These are phyloP conservation scores for Xylaria sp. DNA, from an alignment of 2,329 filamentous ascomycete species.

Conservation along the genomic window DNA sequence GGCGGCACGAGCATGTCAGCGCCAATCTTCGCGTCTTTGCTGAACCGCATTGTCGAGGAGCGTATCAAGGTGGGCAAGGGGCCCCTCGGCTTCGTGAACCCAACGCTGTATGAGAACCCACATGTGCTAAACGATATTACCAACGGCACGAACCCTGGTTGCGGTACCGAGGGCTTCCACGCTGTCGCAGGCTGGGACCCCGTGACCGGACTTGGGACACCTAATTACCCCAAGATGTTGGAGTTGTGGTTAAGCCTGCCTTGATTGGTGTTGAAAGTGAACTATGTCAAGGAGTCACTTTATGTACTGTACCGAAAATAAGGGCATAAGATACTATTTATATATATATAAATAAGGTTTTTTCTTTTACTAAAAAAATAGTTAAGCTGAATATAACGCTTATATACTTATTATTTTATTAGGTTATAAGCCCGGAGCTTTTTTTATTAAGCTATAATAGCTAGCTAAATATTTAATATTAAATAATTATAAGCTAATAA, in stretches of 20 bases:
- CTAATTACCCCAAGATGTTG: conserved; percentile 29
- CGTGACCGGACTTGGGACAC: conserved; percentile 34
- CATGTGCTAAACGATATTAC: conserved; percentile 54
- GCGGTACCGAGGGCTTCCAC: conserved; percentile 54
- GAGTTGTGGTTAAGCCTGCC: conserved; percentile 22
- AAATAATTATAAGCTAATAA: too few relatives aligned
- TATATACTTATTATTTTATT: too few relatives aligned
- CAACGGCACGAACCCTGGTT: conserved; percentile 52
- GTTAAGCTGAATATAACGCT: too few relatives aligned
- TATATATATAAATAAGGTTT: too few relatives aligned
- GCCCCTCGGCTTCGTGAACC: conserved; percentile 64
- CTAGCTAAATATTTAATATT: too few relatives aligned
- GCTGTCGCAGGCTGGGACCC: conserved; percentile 55
- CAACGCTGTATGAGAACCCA: conserved; percentile 58
- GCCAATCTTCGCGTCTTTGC: conserved; percentile 38
- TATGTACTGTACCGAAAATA: too few relatives aligned
- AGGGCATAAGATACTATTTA: too few relatives aligned
- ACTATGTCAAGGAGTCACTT: too few relatives aligned
- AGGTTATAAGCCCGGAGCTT: too few relatives aligned
- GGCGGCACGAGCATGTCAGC: conserved; percentile 63
- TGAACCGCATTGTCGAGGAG: conserved; percentile 64
- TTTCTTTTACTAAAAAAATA: too few relatives aligned
- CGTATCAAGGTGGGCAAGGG: conserved; percentile 57
- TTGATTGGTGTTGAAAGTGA: too few relatives aligned
- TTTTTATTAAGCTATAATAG: too few relatives aligned